Evolutionary conservation across 2,329 filamentous ascomycete species (phyloP), one percentile per base, ranked within the genome.

Genomic region (Penicillium palitans): DNA sequence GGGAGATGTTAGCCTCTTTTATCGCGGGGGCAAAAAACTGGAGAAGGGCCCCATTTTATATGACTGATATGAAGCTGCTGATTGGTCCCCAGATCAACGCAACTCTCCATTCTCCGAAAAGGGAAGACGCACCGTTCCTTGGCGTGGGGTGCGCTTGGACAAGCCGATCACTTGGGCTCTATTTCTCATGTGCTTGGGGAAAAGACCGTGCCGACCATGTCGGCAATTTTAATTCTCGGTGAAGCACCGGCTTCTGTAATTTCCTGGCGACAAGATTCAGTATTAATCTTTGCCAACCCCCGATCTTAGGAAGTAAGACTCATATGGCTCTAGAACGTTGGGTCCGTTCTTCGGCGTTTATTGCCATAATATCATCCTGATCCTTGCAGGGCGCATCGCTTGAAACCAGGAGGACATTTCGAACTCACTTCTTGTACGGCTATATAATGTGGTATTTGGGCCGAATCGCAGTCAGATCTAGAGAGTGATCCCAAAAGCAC

Each of bases 141-240:
- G 56, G 56, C 56, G 52, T 55, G 56, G 56, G 52, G 37, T 57
- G 55, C 49, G 55, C 42, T 54, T 44, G 21, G 52, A 58, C 17
- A 24, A 12, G 42, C 44, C 33, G 55, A 54, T 37, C 19, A 31
- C 8, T 27, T 15, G 10, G 24, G 9, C 24, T 41, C 6, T 8
- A 10, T 21, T 17, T 21, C 13, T 27, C 46, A 29, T 33, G 6
- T 24, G 27, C 4, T 44, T 46, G 15, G 27, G 17, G 13, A 33
- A 33, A 33, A 13, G 31, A 33, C 15, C 35, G 35, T 41, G 35
- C 49, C 49, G 49, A 41, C 27, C 17, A 37, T 3, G 8, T 17
- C 31, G n/a, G 21, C 2, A 29, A 17, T 45, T 15, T 42, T 12
- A 13, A 31, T 12, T 41, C 25, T 33, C 33, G 41, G 31, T 25